These are phyloP conservation scores for Entophlyctis luteolus DNA, from an alignment of 192 early-diverging fungal genomes.

Conservation along the genomic window DNA sequence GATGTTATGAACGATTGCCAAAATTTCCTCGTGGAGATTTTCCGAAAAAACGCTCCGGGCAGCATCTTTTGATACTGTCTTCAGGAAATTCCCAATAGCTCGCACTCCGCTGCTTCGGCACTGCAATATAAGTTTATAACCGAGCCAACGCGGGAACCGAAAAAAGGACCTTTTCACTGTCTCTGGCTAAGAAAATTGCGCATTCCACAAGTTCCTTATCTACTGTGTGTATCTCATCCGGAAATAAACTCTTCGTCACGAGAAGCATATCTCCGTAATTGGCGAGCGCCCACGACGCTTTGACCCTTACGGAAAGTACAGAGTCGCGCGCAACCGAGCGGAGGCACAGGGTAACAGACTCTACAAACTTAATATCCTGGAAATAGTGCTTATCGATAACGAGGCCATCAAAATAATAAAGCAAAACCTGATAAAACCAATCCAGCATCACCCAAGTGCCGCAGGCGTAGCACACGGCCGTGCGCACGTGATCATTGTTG, in stretches of 20 bases:
- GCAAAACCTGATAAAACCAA: not conserved
- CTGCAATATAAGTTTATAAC: slow-evolving; percentile 27
- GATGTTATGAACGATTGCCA: slow-evolving; percentile 54
- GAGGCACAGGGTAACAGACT: slow-evolving; percentile 52
- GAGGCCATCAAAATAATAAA: not conserved
- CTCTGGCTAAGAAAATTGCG: slow-evolving; percentile 50
- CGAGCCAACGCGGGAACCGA: not conserved
- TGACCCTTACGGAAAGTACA: slow-evolving; percentile 57
- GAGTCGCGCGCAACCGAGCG: slow-evolving; percentile 49
- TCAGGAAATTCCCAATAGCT: slow-evolving; percentile 61
- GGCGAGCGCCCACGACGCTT: slow-evolving; percentile 74
- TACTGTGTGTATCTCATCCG: slow-evolving; percentile 41
- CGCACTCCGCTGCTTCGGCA: slow-evolving; percentile 69
- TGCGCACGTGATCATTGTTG: slow-evolving; percentile 53
- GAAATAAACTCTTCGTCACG: slow-evolving; percentile 36
- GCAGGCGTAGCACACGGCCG: slow-evolving; percentile 59
- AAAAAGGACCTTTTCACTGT: slow-evolving; percentile 66
- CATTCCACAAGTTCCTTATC: slow-evolving; percentile 49
- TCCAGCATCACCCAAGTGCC: slow-evolving; percentile 33
- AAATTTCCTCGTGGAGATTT: slow-evolving; percentile 46
- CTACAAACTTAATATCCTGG: slow-evolving; percentile 55
- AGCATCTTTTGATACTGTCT: slow-evolving; percentile 46
- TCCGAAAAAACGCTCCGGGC: slow-evolving; percentile 41
- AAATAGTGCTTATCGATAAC: not conserved
- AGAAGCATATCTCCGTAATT: slow-evolving; percentile 65